Base-by-base conservation (phyloP, 1,284 basidiomycete genomes). In the Cutaneotrichosporon sp. region DNA sequence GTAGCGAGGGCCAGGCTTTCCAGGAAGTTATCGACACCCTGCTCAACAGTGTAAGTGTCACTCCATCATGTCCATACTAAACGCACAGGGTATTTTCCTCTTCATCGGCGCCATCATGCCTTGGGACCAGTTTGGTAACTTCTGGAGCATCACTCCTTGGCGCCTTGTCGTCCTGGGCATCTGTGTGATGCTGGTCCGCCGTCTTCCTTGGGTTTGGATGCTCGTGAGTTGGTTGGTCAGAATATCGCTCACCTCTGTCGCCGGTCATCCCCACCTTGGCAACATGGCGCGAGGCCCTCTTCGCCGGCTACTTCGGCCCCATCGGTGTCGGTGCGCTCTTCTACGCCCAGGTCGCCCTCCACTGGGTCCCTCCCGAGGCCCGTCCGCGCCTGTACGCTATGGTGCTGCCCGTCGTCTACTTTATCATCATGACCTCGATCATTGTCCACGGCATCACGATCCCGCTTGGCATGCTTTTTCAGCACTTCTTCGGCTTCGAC, bases 51-150 rank as follows among this genome's bases (percentile, higher is more conserved):
- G 76, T 76, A 22, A 32, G 32, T 14, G 10, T 5, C 1, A n/a
- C 30, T 10, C 21, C 5, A 26, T 14, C 22, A 13, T 11, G 26
- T 14, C 6, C 0, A 3, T 16, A 14, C 58, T 63, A 31, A 65
- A 38, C 0, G 21, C n/a, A 0, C 58, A 78, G 76, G 81, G 71
- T 0, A 70, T 80, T 46, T 97, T 97, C 82, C 85, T 95, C 26
- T 96, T 89, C 75, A 88, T 96, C 62, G 93, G 93, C 66, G 91
- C 93, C 38, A 92, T 93, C 86, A 91, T 93, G 86, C 94, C 94
- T 0, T 97, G 78, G 79, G 22, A 30, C 7, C 65, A 80, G 34
- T 77, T 80, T 63, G 68, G 69, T 40, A 71, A 76, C 36, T 80
- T 81, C 64, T 82, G 81, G 68, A 77, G 81, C 38, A 81, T 97